Evolutionary conservation across 805 yeast species (phyloP).

Genomic region (Saccharomycopsis sp.): DNA sequence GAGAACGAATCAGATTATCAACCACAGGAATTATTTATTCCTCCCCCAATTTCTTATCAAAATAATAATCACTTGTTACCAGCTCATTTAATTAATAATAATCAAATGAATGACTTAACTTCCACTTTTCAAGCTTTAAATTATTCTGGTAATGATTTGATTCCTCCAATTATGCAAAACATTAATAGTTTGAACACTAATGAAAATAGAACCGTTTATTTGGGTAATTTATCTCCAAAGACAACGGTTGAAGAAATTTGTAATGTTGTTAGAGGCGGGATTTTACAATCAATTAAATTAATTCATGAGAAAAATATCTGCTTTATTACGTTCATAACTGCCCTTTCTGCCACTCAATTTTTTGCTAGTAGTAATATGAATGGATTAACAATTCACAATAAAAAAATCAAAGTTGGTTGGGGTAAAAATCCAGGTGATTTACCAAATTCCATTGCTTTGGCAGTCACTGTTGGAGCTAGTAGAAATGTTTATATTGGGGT

Average conservation of each 20-base stretch:
- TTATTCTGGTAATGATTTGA: not conserved
- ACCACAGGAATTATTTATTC: not conserved
- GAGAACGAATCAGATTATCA: slow-evolving; percentile 9
- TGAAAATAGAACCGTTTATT: slow-evolving; percentile 58
- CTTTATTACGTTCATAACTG: slow-evolving; percentile 59
- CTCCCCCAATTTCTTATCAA: not conserved
- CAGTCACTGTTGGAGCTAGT: slow-evolving; percentile 65
- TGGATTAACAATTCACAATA: slow-evolving; percentile 51
- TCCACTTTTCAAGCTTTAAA: not conserved
- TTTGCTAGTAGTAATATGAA: slow-evolving; percentile 49
- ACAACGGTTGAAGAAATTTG: slow-evolving; percentile 66
- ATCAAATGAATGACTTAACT: not conserved
- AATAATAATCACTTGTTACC: not conserved
- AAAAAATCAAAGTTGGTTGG: slow-evolving; percentile 61
- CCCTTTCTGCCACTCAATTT: slow-evolving; percentile 56
- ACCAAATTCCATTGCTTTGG: slow-evolving; percentile 42
- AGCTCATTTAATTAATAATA: not conserved
- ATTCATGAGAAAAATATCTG: slow-evolving; percentile 47
- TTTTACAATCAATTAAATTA: slow-evolving; percentile 46
- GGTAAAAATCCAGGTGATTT: slow-evolving; percentile 56
- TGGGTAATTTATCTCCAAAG: slow-evolving; percentile 55
- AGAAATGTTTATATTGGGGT: slow-evolving; percentile 69
- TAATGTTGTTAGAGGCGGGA: slow-evolving; percentile 70
- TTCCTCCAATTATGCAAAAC: slow-evolving; percentile 11
- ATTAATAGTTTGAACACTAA: slow-evolving; percentile 15